A percentile compares a stretch with the other conserved stretches of the same genome.
These are phyloP conservation scores for Phellopilus nigrolimitatus DNA, from an alignment of 1,284 basidiomycete species.

Conservation along the genomic window DNA sequence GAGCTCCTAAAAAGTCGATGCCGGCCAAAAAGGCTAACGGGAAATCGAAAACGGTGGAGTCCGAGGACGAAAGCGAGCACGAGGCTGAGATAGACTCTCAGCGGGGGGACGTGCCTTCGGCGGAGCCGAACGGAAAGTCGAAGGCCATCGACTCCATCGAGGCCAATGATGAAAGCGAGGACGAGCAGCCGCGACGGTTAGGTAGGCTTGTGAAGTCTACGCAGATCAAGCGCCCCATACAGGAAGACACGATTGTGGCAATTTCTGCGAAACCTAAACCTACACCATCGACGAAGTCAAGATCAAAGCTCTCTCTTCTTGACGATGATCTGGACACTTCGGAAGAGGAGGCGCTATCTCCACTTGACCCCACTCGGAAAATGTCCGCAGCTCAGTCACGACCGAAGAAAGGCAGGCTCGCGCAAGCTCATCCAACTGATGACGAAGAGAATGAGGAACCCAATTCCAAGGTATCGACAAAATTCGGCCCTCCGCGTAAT, in stretches of 20 bases:
- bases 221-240: neutral
- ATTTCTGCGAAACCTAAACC: neutral
- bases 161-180: neutral
- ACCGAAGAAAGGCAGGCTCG: neutral
- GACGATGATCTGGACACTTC: constrained; percentile 3
- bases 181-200: neutral
- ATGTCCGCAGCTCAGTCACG: neutral
- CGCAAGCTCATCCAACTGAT: neutral
- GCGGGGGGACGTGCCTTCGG: neutral
- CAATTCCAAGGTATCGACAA: neutral
- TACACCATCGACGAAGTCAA: neutral
- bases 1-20: neutral
- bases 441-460: constrained; percentile 6
- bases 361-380: neutral
- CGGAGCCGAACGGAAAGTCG: neutral
- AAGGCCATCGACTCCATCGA: neutral
- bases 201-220: neutral
- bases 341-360: constrained; percentile 7
- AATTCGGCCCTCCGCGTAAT: neutral
- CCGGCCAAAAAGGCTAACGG: neutral
- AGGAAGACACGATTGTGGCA: neutral
- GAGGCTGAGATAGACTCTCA: neutral
- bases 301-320: neutral
- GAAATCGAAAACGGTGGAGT: neutral
- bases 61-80: neutral